Conservation (phyloP, 2,329 filamentous ascomycete genomes). For the Neopestalotiopsis rosae region DNA sequence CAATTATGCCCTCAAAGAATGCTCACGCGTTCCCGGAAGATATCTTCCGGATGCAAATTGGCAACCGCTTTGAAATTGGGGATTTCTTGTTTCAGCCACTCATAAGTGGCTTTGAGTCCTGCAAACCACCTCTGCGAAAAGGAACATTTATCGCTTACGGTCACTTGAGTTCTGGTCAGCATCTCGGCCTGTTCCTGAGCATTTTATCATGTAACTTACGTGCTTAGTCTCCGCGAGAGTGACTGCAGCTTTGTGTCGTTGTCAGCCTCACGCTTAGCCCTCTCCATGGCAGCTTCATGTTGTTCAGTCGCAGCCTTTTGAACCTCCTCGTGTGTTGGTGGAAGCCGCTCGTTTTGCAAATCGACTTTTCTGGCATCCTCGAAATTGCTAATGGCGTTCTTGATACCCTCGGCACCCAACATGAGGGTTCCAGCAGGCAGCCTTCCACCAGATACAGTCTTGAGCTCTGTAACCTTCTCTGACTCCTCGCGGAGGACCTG, state of each 20-base stretch:
- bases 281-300: constrained; percentile 69
- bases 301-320: constrained; percentile 81
- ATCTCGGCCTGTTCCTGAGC: background rate
- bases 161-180: constrained; percentile 10
- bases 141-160: constrained; percentile 17
- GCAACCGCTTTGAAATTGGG: background rate
- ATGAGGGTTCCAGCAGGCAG: constrained; percentile 95
- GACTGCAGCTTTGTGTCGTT: constrained; percentile 88
- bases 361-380: constrained; percentile 98
- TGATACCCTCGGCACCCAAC: constrained; percentile 97
- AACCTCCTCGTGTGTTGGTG: constrained; percentile 92
- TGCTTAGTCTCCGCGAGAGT: constrained; percentile 91
- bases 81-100: background rate
- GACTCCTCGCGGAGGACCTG: constrained; percentile 97
- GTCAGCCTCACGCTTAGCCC: constrained; percentile 86
- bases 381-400: constrained; percentile 95
- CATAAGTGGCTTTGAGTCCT: background rate
- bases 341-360: constrained; percentile 92
- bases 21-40: background rate
- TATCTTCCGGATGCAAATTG: background rate
- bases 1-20: background rate
- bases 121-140: background rate
- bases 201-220: constrained; percentile 66
- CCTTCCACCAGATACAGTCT: constrained; percentile 91
- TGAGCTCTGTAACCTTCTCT: constrained; percentile 94